Percentiles rank a stretch among this genome's conserved stretches.
Conservation (phyloP, 352 stramenopile species). For the Globisporangium orthogonon region DNA sequence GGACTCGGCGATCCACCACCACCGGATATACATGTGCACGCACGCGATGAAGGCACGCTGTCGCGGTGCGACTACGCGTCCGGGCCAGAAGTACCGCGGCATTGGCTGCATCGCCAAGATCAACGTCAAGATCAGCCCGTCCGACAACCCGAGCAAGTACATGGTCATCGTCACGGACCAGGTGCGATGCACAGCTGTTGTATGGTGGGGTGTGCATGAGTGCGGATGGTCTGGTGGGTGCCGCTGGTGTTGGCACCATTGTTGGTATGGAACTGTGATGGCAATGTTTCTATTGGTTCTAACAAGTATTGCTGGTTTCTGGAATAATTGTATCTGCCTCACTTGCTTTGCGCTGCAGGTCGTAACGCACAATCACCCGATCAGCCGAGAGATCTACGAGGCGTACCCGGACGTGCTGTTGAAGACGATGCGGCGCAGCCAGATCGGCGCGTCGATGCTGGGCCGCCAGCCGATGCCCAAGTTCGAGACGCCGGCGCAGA, state of each 20-base stretch:
- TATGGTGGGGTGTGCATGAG: background rate
- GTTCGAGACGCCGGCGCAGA: slow-evolving; percentile 65
- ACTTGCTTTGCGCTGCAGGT: slow-evolving; percentile 27
- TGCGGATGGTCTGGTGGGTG: too few relatives aligned
- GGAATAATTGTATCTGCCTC: too few relatives aligned
- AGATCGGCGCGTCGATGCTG: slow-evolving; percentile 54
- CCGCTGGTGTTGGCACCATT: too few relatives aligned
- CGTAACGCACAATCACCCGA: slow-evolving; percentile 79
- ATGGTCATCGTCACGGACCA: slow-evolving; percentile 86
- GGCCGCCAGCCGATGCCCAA: slow-evolving; percentile 64
- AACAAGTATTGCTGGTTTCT: too few relatives aligned
- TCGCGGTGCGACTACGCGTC: slow-evolving; percentile 64
- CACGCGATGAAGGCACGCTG: slow-evolving; percentile 83
- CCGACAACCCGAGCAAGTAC: slow-evolving; percentile 78
- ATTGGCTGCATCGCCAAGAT: slow-evolving; percentile 86
- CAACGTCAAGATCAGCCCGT: slow-evolving; percentile 83
- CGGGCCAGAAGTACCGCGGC: slow-evolving; percentile 75
- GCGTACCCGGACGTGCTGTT: slow-evolving; percentile 79
- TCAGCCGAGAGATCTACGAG: slow-evolving; percentile 82
- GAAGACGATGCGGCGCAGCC: slow-evolving; percentile 79
- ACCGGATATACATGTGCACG: slow-evolving; percentile 88
- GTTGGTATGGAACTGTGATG: too few relatives aligned
- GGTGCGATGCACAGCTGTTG: slow-evolving; percentile 18
- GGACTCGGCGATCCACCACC: slow-evolving; percentile 75
- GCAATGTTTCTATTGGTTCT: too few relatives aligned